Evolutionary conservation across 2,329 filamentous ascomycete species (phyloP).

Genomic region (Colletotrichum echinochloae): DNA sequence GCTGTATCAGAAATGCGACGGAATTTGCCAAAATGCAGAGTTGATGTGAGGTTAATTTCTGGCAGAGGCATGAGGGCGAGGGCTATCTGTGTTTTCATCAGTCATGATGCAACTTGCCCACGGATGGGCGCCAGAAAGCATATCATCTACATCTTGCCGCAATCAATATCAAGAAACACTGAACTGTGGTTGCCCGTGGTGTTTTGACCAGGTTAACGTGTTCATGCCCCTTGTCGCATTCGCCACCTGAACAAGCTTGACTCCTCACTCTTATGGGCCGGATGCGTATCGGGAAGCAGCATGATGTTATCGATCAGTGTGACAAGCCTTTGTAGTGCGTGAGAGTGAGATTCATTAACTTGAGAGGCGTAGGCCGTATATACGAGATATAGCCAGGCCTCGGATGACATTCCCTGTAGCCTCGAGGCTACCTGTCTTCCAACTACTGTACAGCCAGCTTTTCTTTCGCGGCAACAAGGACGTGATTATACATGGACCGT

Average conservation of each 20-base stretch:
- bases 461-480: constrained; percentile 33
- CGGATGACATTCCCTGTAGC: constrained; percentile 33
- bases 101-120: not conserved
- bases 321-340: not conserved
- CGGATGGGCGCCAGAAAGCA: not conserved
- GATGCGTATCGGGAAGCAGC: not conserved
- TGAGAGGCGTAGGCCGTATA: constrained; percentile 10
- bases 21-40: constrained; percentile 44
- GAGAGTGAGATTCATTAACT: constrained; percentile 30
- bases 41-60: constrained; percentile 25
- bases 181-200: not conserved
- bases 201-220: too few relatives aligned
- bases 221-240: not conserved
- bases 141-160: not conserved
- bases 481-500: constrained; percentile 35
- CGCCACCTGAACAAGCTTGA: not conserved
- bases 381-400: constrained; percentile 12
- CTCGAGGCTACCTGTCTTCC: constrained; percentile 21
- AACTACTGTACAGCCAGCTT: constrained; percentile 41
- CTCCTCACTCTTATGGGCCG: not conserved
- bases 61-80: not conserved
- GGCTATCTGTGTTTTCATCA: not conserved
- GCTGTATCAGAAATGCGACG: constrained; percentile 52
- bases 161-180: not conserved
- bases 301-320: not conserved